These are phyloP conservation scores for Mallotus nudiflorus DNA, from an alignment of 345 rosid species.

Conservation along the genomic window DNA sequence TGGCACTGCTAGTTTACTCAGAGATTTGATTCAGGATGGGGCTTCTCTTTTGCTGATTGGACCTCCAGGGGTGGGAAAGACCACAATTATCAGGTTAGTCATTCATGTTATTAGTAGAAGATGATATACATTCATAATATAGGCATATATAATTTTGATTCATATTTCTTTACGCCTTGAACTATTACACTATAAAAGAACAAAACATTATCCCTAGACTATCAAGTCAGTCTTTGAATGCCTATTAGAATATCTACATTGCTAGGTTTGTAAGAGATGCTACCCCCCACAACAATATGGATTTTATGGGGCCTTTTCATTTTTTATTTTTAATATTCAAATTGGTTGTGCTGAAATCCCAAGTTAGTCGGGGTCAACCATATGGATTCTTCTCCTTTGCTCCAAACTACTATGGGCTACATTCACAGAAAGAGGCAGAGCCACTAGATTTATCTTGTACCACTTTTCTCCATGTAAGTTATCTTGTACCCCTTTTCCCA, in stretches of 20 bases:
- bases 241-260: neutral
- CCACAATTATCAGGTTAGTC: conserved; percentile 83
- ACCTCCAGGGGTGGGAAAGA: conserved; percentile 96
- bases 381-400: conserved; percentile 2
- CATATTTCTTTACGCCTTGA: neutral
- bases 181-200: neutral
- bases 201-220: neutral
- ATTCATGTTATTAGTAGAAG: neutral
- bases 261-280: neutral
- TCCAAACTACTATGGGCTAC: no score
- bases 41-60: conserved; percentile 86
- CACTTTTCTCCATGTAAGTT: neutral
- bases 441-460: neutral
- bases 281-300: neutral
- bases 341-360: no score
- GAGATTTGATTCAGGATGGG: conserved; percentile 74
- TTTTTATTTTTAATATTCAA: no score
- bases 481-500: no score
- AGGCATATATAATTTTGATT: neutral
- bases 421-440: neutral
- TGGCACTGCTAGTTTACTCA: conserved; percentile 74
- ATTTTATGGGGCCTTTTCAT: neutral
- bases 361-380: no score
- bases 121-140: conserved; percentile 8
- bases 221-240: neutral